phyloP scores from a whole-genome alignment of 768 basidiomycete species.

The Lanmaoa pseudosensibilis region DNA sequence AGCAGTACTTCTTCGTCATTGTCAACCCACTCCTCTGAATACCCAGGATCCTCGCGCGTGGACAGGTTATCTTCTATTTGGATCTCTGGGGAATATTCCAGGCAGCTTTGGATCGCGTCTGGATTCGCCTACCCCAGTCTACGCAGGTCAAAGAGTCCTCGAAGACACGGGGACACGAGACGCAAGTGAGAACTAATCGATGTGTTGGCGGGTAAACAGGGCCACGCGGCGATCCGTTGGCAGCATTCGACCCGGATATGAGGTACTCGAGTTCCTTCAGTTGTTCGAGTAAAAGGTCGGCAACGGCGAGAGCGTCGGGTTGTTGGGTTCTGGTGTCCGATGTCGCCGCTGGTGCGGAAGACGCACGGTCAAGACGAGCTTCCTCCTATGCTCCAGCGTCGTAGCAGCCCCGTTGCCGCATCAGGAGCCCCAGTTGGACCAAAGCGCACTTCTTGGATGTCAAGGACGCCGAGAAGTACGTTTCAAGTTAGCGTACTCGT shows the following conservation, averaged over 20 bases:
- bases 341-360: not conserved
- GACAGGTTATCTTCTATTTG: slow-evolving; percentile 1
- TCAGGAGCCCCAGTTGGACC: too few relatives aligned
- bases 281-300: slow-evolving; percentile 30
- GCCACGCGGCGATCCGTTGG: slow-evolving; percentile 13
- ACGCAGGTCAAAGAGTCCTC: slow-evolving; percentile 31
- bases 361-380: too few relatives aligned
- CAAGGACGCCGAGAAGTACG: too few relatives aligned
- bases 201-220: slow-evolving; percentile 25
- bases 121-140: slow-evolving; percentile 28
- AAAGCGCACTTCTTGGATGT: too few relatives aligned
- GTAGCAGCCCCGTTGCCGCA: too few relatives aligned
- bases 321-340: slow-evolving; percentile 2
- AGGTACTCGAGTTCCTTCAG: slow-evolving; percentile 27
- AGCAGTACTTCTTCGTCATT: slow-evolving; percentile 26
- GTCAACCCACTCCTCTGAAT: slow-evolving; percentile 23
- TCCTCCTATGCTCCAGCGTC: too few relatives aligned
- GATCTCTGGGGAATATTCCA: slow-evolving; percentile 27
- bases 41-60: slow-evolving; percentile 7
- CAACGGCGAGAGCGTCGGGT: slow-evolving; percentile 29
- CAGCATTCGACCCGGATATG: slow-evolving; percentile 10
- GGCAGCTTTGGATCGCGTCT: slow-evolving; percentile 23
- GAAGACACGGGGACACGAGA: slow-evolving; percentile 29
- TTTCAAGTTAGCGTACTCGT: too few relatives aligned
- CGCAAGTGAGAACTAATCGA: slow-evolving; percentile 16